phyloP scores from a whole-genome alignment of 139 green algal genomes.

The Spirogloea muscicola region DNA sequence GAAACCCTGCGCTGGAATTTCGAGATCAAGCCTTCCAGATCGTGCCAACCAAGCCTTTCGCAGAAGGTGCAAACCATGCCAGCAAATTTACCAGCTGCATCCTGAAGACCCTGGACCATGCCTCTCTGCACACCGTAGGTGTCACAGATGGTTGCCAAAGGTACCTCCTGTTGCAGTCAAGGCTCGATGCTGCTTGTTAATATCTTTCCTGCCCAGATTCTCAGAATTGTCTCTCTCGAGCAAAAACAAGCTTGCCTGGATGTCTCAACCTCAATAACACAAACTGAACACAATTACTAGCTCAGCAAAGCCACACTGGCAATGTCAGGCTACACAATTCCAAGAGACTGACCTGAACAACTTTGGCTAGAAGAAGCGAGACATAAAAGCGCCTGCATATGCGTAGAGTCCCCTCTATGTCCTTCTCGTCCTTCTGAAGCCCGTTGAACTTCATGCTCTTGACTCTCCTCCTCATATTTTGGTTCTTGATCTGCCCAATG shows the following conservation, averaged over 20 bases:
- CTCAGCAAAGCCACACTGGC: too few relatives aligned
- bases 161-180: constrained; percentile 46
- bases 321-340: too few relatives aligned
- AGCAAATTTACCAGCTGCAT: constrained; percentile 31
- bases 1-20: constrained; percentile 36
- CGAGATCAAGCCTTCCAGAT: constrained; percentile 38
- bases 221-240: too few relatives aligned
- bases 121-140: constrained; percentile 12
- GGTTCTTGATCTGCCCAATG: too few relatives aligned
- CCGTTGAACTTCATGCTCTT: too few relatives aligned
- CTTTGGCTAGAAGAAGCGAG: constrained; percentile 31
- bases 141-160: constrained; percentile 26
- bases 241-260: too few relatives aligned
- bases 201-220: too few relatives aligned
- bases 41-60: constrained; percentile 28
- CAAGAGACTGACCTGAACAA: constrained; percentile 36
- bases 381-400: constrained; percentile 38
- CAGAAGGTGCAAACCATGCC: constrained; percentile 37
- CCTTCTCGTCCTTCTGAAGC: too few relatives aligned
- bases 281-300: too few relatives aligned
- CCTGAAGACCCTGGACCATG: constrained; percentile 32
- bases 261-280: too few relatives aligned
- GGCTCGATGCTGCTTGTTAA: too few relatives aligned
- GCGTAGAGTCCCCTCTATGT: constrained; percentile 5
- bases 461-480: too few relatives aligned